A percentile compares a stretch with the other conserved stretches of the same genome.
phyloP scores from a whole-genome alignment of 352 stramenopile genomes.

The Phytophthora meadii region DNA sequence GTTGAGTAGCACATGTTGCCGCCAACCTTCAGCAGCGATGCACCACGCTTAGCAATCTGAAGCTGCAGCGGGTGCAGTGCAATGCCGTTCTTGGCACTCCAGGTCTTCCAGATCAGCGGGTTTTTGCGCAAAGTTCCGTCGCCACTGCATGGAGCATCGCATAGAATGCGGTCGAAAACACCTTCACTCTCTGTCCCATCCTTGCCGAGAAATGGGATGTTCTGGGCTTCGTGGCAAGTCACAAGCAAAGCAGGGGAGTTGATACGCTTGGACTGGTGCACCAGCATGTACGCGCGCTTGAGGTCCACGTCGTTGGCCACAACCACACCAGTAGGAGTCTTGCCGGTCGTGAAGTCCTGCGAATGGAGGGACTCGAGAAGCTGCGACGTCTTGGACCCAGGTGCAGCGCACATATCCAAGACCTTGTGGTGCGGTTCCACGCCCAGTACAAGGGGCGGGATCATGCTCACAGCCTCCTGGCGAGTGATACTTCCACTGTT shows the following conservation, averaged over 20 bases:
- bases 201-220: constrained; percentile 92
- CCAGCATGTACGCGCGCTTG: constrained; percentile 98
- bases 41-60: constrained; percentile 94
- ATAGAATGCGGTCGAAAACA: constrained; percentile 98
- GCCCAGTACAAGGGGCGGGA: constrained; percentile 97
- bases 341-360: constrained; percentile 76
- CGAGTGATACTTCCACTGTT: constrained; percentile 95
- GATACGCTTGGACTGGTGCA: constrained; percentile 98
- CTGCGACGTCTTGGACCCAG: constrained; percentile 99
- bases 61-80: constrained; percentile 96
- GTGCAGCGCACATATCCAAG: constrained; percentile 98
- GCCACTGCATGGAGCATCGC: constrained; percentile 98
- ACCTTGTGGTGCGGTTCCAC: constrained; percentile 93
- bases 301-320: constrained; percentile 97
- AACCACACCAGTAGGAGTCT: constrained; percentile 91
- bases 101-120: constrained; percentile 95
- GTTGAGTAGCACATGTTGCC: constrained; percentile 97
- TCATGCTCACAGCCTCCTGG: constrained; percentile 99
- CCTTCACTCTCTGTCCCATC: constrained; percentile 62
- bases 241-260: constrained; percentile 94
- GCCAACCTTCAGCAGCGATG: constrained; percentile 92
- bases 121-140: constrained; percentile 99
- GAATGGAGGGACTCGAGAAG: constrained; percentile 95
- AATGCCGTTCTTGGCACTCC: constrained; percentile 92
- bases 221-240: constrained; percentile 96